Evolutionary conservation across 108 stramenopile species (phyloP), one percentile per base, ranked within the genome.

Genomic region (Bacterosira constricta): DNA sequence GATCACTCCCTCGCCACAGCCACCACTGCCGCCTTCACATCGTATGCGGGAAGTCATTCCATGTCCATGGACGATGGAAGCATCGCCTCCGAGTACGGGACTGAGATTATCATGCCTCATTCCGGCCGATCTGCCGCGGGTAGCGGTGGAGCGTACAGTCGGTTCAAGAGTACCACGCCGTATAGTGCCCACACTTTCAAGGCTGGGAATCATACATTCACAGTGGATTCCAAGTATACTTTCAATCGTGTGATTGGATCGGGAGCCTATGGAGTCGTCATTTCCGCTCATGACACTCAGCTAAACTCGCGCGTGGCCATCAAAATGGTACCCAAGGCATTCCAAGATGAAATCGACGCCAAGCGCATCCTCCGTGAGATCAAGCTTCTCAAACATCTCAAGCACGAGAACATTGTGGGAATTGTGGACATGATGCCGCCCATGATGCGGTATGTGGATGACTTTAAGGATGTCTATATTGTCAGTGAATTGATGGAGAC

Each of bases 341-440:
- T 99, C 82, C 93, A 98, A 30, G 99, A 99, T 76, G 92, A 98
- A 63, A 92, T 98, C 41, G 99, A 99, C 73, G 99, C 99, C 38
- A 99, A 99, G 85, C 95, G 99, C 37, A 99, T 99, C 61, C 83
- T 99, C 10, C 85, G 99, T 13, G 99, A 99, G 86, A 98, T 99
- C 68, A 97, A 97, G 68, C 87, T 97, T 3, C 66, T 98, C 47
- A 94, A 97, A 53, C 93, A 95, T 71, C 80, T 97, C 30, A 73
- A 74, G 29, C 97, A 98, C 60, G 96, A 96, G 45, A 98, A 98
- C 68, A 90, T 98, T 73, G 87, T 97, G 9, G 82, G 82, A 30
- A 89, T 95, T 71, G 71, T 82, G 7, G 91, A 94, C 71, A 93
- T 93, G 89, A 91, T 96, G 86, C 90, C 91, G 11, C 93, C 92